Evolutionary conservation across 148 eudicot genomes (phyloP), one percentile per base, ranked within the genome.

Genomic region (Limonium bicolor): DNA sequence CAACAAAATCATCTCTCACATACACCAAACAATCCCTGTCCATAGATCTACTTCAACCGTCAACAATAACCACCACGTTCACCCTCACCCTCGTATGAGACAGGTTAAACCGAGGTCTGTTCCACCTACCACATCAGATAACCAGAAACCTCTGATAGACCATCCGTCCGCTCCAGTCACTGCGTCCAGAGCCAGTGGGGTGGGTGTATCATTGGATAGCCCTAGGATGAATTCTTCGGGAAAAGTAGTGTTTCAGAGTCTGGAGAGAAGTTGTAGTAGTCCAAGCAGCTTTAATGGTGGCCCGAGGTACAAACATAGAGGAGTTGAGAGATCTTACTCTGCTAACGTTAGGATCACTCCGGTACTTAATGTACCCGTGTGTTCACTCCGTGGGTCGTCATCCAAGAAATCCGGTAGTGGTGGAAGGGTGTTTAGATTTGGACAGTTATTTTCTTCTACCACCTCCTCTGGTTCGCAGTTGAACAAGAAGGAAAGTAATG

Each of bases 151-250:
- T 0, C 12, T 27, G 16, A 53, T 40, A 19, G 56, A 52, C 21
- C 56, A 40, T 27, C 44, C 43, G 2, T 36, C 55, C 2, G 55
- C 44, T 10, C 44, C 51, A 11, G 6, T 29, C 3, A 17, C 35
- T 0, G 40, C 51, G 8, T 26, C 55, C 2, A 57, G 70, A 0
- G 73, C 20, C 9, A 14, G 19, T 1, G 16, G 48, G 33, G 33
- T 8, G 16, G 48, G 72, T 1, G 58, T 65, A 1, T 76, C 94
- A 2, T 62, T 73, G 0, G 97, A 88, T 12, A 88, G 97, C 30
- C 97, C 97, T 0, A 59, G 97, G 7, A 77, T 88, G 79, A 84
- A 80, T 56, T 66, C 94, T 0, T 84, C 86, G 0, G 97, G 97
- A 2, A 74, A 71, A 48, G 72, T 88, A 1, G 83, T 88, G 27